Evolutionary conservation across 2,329 filamentous ascomycete genomes (phyloP), one percentile per base, ranked within the genome.

Genomic region (Nemania sp.): DNA sequence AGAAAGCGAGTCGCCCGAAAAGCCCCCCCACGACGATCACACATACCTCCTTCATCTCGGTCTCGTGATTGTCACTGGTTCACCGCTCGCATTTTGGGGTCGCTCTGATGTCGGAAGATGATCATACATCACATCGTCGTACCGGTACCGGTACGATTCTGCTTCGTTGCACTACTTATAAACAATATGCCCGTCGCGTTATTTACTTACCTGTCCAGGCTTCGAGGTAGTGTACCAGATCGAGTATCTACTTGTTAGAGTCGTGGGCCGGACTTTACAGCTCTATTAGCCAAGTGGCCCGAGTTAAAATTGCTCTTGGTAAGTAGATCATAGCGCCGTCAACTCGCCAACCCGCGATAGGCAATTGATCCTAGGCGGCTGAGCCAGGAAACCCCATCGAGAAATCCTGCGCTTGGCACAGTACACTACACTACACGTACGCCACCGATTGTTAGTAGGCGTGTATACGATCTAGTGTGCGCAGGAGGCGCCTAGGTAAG

Each of bases 201-300:
- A 13, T 48, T 47, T 37, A 49, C 49, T 52, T 42, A 25, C 37
- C 21, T 29, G 20, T 17, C 45, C 17, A 25, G 3, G 13, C 20
- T n/a, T 39, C 25, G 7, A 29, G 7, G 25, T 29, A 29, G 4
- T n/a, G 7, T 49, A 37, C 18, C n/a, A 35, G 42, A 47, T 18
- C 25, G 50, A 40, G 21, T 11, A n/a, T 15, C 12, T 39, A 29
- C 18, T 49, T 15, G 25, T 18, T 18, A n/a, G 39, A 46, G 37
- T 40, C 40, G 40, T 54, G 13, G 54, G 25, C 32, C 40, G 59
- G 48, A 62, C 46, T 60, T 54, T 64, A 57, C 43, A 56, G 42
- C 20, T 15, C 59, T 54, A 51, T 54, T 43, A 52, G 62, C 55
- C 59, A 18, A 62, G 12, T 64, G 62, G 55, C 37, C 55, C 45